phyloP scores from a whole-genome alignment of 352 stramenopile genomes.

The Blastocystis sp. region DNA sequence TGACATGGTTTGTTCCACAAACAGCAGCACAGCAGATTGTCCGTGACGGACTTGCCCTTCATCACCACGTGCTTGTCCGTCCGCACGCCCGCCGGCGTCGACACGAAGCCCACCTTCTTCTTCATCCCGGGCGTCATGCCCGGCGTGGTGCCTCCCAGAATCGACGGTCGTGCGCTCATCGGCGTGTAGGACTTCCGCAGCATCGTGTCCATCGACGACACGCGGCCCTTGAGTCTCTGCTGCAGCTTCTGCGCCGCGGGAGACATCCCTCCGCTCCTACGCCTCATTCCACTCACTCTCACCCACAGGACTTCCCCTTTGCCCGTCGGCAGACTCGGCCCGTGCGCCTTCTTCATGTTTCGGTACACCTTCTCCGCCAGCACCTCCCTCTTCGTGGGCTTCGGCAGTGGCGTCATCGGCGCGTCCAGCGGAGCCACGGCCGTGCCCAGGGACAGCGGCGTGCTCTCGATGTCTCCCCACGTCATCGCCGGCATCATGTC shows the following conservation, averaged over 20 bases:
- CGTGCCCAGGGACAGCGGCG: conserved; percentile 18
- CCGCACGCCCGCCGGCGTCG: not conserved
- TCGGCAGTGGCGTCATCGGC: conserved; percentile 43
- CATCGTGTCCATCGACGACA: conserved; percentile 48
- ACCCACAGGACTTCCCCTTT: not conserved
- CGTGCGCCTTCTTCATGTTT: conserved; percentile 41
- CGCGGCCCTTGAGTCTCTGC: conserved; percentile 31
- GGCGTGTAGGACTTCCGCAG: conserved; percentile 54
- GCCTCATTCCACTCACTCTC: not conserved
- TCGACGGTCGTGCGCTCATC: not conserved
- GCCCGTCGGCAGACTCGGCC: not conserved
- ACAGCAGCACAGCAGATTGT: conserved; percentile 14
- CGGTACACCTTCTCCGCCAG: conserved; percentile 52
- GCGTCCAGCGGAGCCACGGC: conserved; percentile 15
- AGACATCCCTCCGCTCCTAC: conserved; percentile 26
- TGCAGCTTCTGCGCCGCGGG: conserved; percentile 38
- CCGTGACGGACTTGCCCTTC: conserved; percentile 23
- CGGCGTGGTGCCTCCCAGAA: conserved; percentile 15
- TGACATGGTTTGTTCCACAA: not conserved
- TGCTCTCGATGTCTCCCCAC: conserved; percentile 54
- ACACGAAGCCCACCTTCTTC: conserved; percentile 49
- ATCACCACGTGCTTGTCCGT: conserved; percentile 50
- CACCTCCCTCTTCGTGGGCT: conserved; percentile 42
- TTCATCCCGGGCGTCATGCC: conserved; percentile 65
- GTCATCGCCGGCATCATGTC: conserved; percentile 33